Base-by-base conservation (phyloP, 352 stramenopile species). In the Aphanomyces euteiches region DNA sequence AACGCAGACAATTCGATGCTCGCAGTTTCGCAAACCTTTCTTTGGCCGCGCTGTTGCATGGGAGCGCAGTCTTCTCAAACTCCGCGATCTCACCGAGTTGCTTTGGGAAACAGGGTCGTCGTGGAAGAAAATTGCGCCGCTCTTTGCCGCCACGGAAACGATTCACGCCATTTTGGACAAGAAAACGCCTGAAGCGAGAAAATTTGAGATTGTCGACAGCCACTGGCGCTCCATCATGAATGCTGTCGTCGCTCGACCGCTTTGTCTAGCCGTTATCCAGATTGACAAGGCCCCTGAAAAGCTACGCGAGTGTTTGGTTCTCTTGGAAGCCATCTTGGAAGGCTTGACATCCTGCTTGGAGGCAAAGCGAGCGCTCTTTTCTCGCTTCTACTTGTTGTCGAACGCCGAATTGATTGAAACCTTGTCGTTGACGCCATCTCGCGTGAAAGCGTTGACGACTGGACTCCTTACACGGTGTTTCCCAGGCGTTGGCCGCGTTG, bases 1-100 rank as follows among this genome's bases (percentile, higher is more conserved):
- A 78, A 97, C 91, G 0, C 92, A 98, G 76, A 97, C 93, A n/a
- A 98, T 98, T 90, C 84, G 90, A 34, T 92, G 91, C 3, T 96
- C 84, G 67, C 88, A 88, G 3, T 98, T 97, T 74, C 96, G 97
- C 73, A 92, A 96, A 40, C 89, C 92, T 5, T 97, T 98, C 75
- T 85, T 97, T 65, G 80, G 91, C 45, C 77, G 88, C 7, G 47
- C 64, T 19, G 60, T 70, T 3, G 64, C 74, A 15, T 91, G 83
- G 83, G 67, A 85, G 59, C 36, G 66, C 5, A 91, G 88, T 69
- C 69, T 79, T 12, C 67, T 78, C n/a, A 75, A 82, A 38, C 56
- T 85, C 0, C 75, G 72, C 0, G 47, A 75, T 10, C 40, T 90
- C 10, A 63, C 82, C 0, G 77, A 89, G 34, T 47, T 82, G 38